Evolutionary conservation across 352 stramenopile species (phyloP), one percentile per base, ranked within the genome.

Genomic region (Blastocystis sp.): DNA sequence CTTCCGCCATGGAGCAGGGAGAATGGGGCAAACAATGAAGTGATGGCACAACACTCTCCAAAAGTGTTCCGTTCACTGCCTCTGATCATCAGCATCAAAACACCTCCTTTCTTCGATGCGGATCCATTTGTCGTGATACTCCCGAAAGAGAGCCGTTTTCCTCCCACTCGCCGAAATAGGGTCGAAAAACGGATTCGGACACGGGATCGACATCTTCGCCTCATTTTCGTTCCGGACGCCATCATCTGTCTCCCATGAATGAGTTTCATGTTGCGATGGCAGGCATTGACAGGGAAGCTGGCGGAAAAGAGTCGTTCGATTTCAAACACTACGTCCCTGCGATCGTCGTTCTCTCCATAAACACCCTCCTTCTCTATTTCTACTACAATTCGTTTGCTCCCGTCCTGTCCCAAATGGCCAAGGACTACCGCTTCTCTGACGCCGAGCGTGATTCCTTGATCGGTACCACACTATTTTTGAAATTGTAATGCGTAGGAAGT

Each of bases 341-440:
- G 45, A 50, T 74, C 24, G 9, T 74, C n/a, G 24, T 50, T 24
- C 31, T 74, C 12, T 74, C 63, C n/a, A 31, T 74, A 12, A 74
- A 74, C 39, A 74, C 63, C 24, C 63, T 74, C 21, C 63, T 74
- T 74, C 31, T 74, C 13, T 74, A 74, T 41, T 74, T 74, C 63
- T 74, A 74, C 31, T 74, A 74, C 31, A 74, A 74, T 74, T 74
- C 26, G 31, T 74, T 74, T 74, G 63, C 63, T 24, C 63, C 63
- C 9, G 37, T 74, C 9, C 63, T 74, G 6, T 50, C 63, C 19
- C 29, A 21, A 31, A 74, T 74, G 63, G 63, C 63, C 12, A 74
- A 74, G 29, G 63, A 74, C 39, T 74, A 45, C 31, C 26, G 63
- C 39, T 74, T 74, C 45, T 51, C 63, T 2, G 29, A 74, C 63